Evolutionary conservation across 208 protist species (phyloP).

Genomic region (Phytomonas francai): DNA sequence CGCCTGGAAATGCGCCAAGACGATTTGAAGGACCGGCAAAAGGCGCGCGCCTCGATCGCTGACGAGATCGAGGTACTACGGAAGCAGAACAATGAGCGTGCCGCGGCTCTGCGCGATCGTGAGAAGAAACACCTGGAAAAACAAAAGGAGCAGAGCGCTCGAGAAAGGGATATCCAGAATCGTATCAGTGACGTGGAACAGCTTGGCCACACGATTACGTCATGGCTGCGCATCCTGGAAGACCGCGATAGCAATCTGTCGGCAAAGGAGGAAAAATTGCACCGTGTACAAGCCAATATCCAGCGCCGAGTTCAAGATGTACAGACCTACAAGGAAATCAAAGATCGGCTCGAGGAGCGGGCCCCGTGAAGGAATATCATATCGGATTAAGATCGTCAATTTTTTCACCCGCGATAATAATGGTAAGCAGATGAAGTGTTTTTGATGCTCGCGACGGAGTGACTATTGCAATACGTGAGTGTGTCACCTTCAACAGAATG

Average conservation of each 20-base stretch:
- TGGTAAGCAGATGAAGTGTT: not conserved
- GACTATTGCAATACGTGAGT: not conserved
- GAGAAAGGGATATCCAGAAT: conserved; percentile 45
- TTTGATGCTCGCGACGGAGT: not conserved
- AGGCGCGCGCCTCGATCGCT: conserved; percentile 24
- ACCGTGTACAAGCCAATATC: conserved; percentile 48
- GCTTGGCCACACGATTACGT: conserved; percentile 50
- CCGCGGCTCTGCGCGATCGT: conserved; percentile 17
- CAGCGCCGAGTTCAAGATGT: conserved; percentile 49
- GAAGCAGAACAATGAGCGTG: conserved; percentile 22
- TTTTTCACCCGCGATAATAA: not conserved
- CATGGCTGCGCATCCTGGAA: conserved; percentile 69
- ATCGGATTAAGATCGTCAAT: not conserved
- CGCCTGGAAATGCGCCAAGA: conserved; percentile 31
- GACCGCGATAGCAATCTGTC: conserved; percentile 44
- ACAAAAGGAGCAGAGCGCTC: conserved; percentile 34
- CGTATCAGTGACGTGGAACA: conserved; percentile 56
- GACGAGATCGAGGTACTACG: conserved; percentile 32
- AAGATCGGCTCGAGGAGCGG: conserved; percentile 21
- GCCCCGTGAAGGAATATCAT: not conserved
- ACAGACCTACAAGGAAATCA: conserved; percentile 27
- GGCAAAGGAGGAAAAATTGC: conserved; percentile 57
- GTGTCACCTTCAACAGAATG: not conserved
- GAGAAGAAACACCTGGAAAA: conserved; percentile 32
- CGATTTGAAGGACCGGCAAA: conserved; percentile 41